These are phyloP conservation scores for Ustilago esculenta DNA, from an alignment of 1,284 basidiomycete genomes.

Conservation along the genomic window DNA sequence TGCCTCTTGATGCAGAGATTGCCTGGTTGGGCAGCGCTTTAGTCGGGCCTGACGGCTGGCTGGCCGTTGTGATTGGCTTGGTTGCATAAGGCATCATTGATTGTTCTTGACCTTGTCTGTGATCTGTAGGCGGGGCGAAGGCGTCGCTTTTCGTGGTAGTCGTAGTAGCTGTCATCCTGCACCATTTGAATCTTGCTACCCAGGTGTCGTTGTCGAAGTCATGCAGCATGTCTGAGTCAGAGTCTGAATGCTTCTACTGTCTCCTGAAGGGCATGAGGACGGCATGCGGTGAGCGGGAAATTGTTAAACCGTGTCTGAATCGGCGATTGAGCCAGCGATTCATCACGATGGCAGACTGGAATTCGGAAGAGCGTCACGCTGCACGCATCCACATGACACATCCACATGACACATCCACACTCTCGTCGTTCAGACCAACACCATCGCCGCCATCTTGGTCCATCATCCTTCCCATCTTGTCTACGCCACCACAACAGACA, in stretches of 20 bases:
- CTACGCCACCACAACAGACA: too few relatives aligned
- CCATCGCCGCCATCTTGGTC: not conserved
- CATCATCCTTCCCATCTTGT: too few relatives aligned
- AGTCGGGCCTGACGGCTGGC: slow-evolving; percentile 91
- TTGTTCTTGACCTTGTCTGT: too few relatives aligned
- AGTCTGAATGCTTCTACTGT: too few relatives aligned
- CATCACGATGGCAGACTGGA: slow-evolving; percentile 12
- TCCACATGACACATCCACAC: slow-evolving; percentile 16
- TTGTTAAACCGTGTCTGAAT: not conserved
- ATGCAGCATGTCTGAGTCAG: too few relatives aligned
- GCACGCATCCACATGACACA: slow-evolving; percentile 8
- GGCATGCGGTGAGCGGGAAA: not conserved
- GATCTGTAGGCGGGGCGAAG: too few relatives aligned
- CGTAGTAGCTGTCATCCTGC: too few relatives aligned
- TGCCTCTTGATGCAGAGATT: slow-evolving; percentile 86
- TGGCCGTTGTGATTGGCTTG: slow-evolving; percentile 39
- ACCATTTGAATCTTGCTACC: too few relatives aligned
- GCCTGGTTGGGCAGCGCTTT: slow-evolving; percentile 91
- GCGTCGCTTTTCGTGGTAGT: too few relatives aligned
- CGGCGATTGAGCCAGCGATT: slow-evolving; percentile 20
- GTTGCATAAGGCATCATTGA: too few relatives aligned
- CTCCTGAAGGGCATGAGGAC: not conserved
- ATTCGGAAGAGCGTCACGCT: slow-evolving; percentile 5
- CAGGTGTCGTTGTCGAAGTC: too few relatives aligned
- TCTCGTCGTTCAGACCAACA: not conserved